phyloP scores from a whole-genome alignment of 352 stramenopile species.

The Pythium apleroticum region DNA sequence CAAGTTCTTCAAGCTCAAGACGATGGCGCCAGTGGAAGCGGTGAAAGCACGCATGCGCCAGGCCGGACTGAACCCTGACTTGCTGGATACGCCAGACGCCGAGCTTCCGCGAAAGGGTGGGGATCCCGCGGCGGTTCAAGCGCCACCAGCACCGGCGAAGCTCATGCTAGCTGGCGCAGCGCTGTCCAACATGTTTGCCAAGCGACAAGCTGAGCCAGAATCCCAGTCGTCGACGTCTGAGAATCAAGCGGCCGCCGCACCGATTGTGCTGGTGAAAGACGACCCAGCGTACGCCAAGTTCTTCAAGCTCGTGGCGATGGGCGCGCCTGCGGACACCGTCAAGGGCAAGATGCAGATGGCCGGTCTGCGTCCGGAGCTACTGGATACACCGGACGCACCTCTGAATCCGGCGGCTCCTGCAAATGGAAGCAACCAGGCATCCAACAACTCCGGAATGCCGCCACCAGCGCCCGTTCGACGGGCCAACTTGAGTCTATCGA shows the following conservation, averaged over 20 bases:
- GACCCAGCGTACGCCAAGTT: conserved; percentile 69
- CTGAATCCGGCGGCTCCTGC: conserved; percentile 25
- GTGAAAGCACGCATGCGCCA: conserved; percentile 67
- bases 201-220: conserved; percentile 6
- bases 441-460: conserved; percentile 5
- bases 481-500: conserved; percentile 57
- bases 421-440: conserved; percentile 32
- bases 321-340: conserved; percentile 49
- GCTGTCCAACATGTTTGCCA: conserved; percentile 25
- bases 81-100: conserved; percentile 71
- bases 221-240: not conserved
- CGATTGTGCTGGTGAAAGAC: conserved; percentile 51
- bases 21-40: conserved; percentile 51
- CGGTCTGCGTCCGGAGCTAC: conserved; percentile 48
- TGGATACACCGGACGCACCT: conserved; percentile 59
- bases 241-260: conserved; percentile 5
- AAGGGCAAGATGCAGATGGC: conserved; percentile 74
- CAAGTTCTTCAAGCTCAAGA: conserved; percentile 76
- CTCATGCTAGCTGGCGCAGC: conserved; percentile 10
- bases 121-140: not conserved
- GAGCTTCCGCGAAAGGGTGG: conserved; percentile 28
- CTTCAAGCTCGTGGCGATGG: conserved; percentile 73
- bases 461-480: conserved; percentile 29
- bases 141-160: conserved; percentile 21
- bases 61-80: conserved; percentile 48